Evolutionary conservation across 2,329 filamentous ascomycete species (phyloP), one percentile per base, ranked within the genome.

Genomic region (Diplocarpon mali): DNA sequence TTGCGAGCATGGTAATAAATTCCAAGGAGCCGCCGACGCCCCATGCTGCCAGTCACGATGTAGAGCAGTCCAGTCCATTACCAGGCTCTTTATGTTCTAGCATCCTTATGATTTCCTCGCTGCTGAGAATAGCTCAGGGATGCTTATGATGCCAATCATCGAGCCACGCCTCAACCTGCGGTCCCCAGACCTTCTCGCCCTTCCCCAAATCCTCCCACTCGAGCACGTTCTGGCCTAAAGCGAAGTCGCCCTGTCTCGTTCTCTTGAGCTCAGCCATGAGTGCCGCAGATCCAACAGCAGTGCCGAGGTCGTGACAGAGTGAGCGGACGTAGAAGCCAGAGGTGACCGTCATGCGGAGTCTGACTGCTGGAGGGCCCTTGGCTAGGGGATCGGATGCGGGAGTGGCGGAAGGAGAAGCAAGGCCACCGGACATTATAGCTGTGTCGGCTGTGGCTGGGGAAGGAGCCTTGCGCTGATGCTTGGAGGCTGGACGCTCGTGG

Each of bases 261-360:
- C 92, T 81, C 45, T 83, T 75, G 15, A 98, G 75, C 55, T 84
- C 80, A 16, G 85, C 78, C 90, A 98, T 96, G 53, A 92, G 72
- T 29, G 76, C 92, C 17, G 85, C 79, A 11, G 87, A 94, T 42
- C 76, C 79, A 12, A 95, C 72, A 54, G 86, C 87, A 53, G 80
- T 71, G 16, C 90, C 92, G 3, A 98, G 73, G 58, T 98, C 92
- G 61, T 96, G 88, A 57, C 87, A 89, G 55, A 98, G 78, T 46
- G 85, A 93, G 51, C 92, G 83, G 12, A 98, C 89, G 64, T 98
- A 98, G 70, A 95, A 98, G 32, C 92, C 92, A 0, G 88, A 94
- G 2, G 88, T 88, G 41, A 95, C 90, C 0, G 85, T 94, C 77
- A 98, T 87, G 46, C 84, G 80, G 48, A 98, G 78, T 59, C 78